Percentiles rank a stretch among this genome's conserved stretches.
These are phyloP conservation scores for Pichia sp. DNA, from an alignment of 1,139 yeast genomes.

Conservation along the genomic window DNA sequence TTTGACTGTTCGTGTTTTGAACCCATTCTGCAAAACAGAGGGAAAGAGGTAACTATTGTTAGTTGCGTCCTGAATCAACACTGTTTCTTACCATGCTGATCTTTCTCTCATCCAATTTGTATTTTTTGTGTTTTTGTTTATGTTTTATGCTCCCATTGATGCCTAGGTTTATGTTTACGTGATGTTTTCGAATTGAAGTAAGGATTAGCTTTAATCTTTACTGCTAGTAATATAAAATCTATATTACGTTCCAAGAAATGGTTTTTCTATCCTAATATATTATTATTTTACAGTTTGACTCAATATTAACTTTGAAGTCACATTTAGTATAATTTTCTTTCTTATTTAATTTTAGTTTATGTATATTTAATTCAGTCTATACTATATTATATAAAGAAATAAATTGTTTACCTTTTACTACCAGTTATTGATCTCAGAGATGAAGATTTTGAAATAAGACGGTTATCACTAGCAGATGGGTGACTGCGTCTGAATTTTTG, in stretches of 20 bases:
- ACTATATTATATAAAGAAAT: not conserved
- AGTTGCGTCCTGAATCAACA: too few relatives aligned
- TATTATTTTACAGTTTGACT: not conserved
- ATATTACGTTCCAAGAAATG: not conserved
- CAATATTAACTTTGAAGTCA: not conserved
- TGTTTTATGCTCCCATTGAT: conserved; percentile 2
- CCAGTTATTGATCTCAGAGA: not conserved
- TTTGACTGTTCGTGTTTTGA: conserved; percentile 86
- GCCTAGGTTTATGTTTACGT: not conserved
- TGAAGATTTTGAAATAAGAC: not conserved
- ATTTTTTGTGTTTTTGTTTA: conserved; percentile 2
- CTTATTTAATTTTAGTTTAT: not conserved
- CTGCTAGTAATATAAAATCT: not conserved
- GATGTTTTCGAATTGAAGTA: not conserved
- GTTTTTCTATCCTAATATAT: not conserved
- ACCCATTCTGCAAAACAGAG: conserved; percentile 55
- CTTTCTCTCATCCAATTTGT: conserved; percentile 3
- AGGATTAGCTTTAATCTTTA: not conserved
- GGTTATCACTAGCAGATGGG: not conserved
- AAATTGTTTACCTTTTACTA: not conserved
- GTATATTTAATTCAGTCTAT: not conserved
- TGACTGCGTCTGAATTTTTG: conserved; percentile 24
- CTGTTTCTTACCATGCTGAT: not conserved
- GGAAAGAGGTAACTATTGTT: not conserved
- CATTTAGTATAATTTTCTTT: not conserved